A percentile compares a stretch with the other conserved stretches of the same genome.
Evolutionary conservation across 495 filamentous ascomycete species (phyloP).

Genomic region (Parathielavia appendiculata): DNA sequence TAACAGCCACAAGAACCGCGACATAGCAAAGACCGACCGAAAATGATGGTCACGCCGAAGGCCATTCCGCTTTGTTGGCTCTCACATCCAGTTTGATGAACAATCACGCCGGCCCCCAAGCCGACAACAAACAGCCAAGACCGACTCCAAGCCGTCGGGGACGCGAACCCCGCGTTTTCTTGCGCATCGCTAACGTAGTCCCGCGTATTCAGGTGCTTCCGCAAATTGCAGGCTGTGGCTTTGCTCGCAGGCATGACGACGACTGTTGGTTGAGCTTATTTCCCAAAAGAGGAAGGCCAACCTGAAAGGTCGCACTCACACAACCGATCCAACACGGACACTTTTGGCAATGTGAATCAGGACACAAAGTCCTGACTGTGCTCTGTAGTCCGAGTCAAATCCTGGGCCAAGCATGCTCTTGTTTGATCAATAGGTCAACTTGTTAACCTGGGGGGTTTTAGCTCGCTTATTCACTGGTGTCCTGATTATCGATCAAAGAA

Average conservation of each 20-base stretch:
- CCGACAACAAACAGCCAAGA: background rate
- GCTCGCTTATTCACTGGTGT: background rate
- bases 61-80: too few relatives aligned
- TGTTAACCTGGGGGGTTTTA: too few relatives aligned
- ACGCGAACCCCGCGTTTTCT: constrained; percentile 3
- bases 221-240: constrained; percentile 14
- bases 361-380: too few relatives aligned
- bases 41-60: too few relatives aligned
- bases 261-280: background rate
- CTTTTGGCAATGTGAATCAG: too few relatives aligned
- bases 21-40: too few relatives aligned
- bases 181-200: background rate
- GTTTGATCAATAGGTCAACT: too few relatives aligned
- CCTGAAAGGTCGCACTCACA: background rate
- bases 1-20: too few relatives aligned
- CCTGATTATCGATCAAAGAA: constrained; percentile 3
- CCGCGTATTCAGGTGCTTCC: constrained; percentile 8
- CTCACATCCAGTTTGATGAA: background rate
- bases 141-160: background rate
- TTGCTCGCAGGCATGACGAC: constrained; percentile 12
- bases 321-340: background rate
- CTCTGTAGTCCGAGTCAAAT: too few relatives aligned
- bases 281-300: background rate
- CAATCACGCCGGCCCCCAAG: background rate
- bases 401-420: too few relatives aligned